phyloP scores from a whole-genome alignment of 495 filamentous ascomycete genomes.

The Aspergillus heteromorphus region DNA sequence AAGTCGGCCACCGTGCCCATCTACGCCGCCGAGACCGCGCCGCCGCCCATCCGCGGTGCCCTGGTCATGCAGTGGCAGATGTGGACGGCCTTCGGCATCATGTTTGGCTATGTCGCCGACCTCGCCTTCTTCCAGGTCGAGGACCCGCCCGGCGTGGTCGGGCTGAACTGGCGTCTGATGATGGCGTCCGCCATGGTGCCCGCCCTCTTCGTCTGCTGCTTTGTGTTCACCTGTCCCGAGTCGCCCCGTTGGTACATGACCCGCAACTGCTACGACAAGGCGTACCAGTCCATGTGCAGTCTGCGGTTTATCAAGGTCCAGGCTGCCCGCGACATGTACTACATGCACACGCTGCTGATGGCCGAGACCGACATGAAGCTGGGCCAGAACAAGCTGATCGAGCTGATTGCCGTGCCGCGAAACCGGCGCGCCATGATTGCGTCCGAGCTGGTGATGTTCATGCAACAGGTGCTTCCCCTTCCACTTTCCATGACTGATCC shows the following conservation, averaged over 20 bases:
- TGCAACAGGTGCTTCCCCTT: constrained; percentile 61
- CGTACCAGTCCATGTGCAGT: constrained; percentile 61
- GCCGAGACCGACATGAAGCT: constrained; percentile 57
- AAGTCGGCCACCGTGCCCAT: constrained; percentile 77
- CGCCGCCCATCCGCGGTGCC: constrained; percentile 68
- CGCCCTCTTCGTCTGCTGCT: constrained; percentile 61
- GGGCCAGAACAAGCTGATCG: constrained; percentile 56
- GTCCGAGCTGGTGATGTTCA: constrained; percentile 76
- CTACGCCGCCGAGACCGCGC: constrained; percentile 72
- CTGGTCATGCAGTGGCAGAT: constrained; percentile 81
- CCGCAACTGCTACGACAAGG: constrained; percentile 58
- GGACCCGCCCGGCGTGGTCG: constrained; percentile 48
- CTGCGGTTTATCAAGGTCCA: constrained; percentile 67
- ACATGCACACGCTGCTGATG: constrained; percentile 69
- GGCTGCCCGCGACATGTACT: constrained; percentile 77
- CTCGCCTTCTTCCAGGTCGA: constrained; percentile 65
- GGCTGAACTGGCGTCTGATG: constrained; percentile 80
- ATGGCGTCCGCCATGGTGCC: constrained; percentile 74
- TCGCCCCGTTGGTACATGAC: constrained; percentile 76
- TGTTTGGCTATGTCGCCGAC: constrained; percentile 68
- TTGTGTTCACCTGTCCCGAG: constrained; percentile 72
- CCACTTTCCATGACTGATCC: not conserved
- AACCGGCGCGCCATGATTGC: constrained; percentile 75
- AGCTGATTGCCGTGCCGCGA: constrained; percentile 67
- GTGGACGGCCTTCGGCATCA: constrained; percentile 82